Conservation (phyloP, 192 early-diverging fungal species). For the Allomyces arbusculus region DNA sequence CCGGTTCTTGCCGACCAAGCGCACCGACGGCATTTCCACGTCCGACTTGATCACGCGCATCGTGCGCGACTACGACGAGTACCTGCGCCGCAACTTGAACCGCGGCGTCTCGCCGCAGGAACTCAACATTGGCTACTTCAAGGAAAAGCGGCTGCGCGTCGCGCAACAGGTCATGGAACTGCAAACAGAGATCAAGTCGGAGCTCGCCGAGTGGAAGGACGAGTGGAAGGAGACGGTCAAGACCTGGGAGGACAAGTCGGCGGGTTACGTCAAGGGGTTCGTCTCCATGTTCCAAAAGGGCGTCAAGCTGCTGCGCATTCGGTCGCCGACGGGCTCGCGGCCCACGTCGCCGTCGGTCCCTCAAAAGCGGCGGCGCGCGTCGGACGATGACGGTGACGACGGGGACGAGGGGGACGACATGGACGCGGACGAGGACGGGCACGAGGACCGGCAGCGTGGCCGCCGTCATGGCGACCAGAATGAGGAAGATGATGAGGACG, state of each 20-base stretch:
- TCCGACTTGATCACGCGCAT: conserved; percentile 69
- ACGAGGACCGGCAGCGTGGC: too few relatives aligned
- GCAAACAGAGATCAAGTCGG: not conserved
- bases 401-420: not conserved
- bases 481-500: too few relatives aligned
- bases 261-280: not conserved
- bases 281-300: not conserved
- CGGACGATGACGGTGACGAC: not conserved
- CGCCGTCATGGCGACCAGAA: too few relatives aligned
- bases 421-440: too few relatives aligned
- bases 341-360: not conserved
- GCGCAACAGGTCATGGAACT: not conserved
- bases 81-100: conserved; percentile 64
- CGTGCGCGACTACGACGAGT: conserved; percentile 65
- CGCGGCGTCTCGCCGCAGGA: conserved; percentile 62
- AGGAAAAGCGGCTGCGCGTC: conserved; percentile 14
- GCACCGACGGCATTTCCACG: conserved; percentile 64
- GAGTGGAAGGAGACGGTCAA: not conserved
- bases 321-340: not conserved
- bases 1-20: conserved; percentile 36
- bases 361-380: not conserved
- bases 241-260: not conserved
- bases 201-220: not conserved
- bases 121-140: conserved; percentile 58
- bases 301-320: not conserved